phyloP scores from a whole-genome alignment of 176 grass and related monocot genomes.

The Tillandsia fasciculata region DNA sequence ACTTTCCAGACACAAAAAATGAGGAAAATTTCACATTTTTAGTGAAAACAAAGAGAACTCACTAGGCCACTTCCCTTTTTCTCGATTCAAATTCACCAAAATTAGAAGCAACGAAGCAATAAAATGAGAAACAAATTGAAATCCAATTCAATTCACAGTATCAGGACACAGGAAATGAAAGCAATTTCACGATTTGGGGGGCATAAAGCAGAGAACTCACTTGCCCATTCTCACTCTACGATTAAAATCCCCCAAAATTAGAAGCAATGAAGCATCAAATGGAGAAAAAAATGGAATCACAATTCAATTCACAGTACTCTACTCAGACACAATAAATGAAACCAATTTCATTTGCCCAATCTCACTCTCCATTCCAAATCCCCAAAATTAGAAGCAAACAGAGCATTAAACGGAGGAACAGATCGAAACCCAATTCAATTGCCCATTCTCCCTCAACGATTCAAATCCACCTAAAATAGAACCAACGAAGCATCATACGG shows the following conservation, averaged over 20 bases:
- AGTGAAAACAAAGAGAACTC: background rate
- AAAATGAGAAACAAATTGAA: too few relatives aligned
- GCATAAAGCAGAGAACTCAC: background rate
- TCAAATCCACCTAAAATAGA: background rate
- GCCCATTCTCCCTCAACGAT: background rate
- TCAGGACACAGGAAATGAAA: background rate
- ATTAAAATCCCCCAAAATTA: background rate
- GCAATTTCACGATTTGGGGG: background rate
- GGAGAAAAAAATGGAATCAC: background rate
- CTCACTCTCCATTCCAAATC: background rate
- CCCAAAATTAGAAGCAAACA: background rate
- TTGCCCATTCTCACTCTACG: background rate
- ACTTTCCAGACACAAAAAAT: too few relatives aligned
- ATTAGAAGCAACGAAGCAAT: slow-evolving; percentile 2
- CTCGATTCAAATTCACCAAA: background rate
- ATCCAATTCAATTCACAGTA: too few relatives aligned
- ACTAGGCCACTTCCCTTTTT: background rate
- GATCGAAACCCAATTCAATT: background rate
- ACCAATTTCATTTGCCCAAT: background rate
- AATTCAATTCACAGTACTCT: background rate
- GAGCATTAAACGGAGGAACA: background rate
- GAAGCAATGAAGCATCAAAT: background rate
- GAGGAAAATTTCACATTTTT: background rate
- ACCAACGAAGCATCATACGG: background rate
- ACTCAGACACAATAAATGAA: too few relatives aligned